Conservation (phyloP, 2,329 filamentous ascomycete genomes). For the Aspergillus niger region DNA sequence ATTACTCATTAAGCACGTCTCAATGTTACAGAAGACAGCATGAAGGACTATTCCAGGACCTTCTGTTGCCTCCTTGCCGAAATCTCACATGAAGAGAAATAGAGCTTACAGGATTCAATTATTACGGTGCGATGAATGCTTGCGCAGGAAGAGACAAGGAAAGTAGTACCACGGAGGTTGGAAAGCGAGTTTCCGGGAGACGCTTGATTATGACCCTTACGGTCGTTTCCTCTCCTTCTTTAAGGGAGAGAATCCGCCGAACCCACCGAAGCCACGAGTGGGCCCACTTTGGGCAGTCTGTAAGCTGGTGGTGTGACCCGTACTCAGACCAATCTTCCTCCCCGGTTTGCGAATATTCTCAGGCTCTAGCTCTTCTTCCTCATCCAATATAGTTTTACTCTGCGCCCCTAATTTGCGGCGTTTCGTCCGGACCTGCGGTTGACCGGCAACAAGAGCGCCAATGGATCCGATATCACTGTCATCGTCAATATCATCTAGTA, state of each 20-base stretch:
- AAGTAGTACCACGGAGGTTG: too few relatives aligned
- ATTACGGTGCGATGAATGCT: too few relatives aligned
- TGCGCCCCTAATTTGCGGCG: conserved; percentile 70
- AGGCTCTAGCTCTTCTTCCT: conserved; percentile 59
- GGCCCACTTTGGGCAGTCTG: conserved; percentile 7
- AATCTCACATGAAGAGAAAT: too few relatives aligned
- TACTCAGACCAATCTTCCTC: conserved; percentile 29
- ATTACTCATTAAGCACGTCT: too few relatives aligned
- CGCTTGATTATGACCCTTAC: too few relatives aligned
- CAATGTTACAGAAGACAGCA: too few relatives aligned
- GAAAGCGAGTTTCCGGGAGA: too few relatives aligned
- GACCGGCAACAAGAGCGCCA: conserved; percentile 12
- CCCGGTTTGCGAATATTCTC: conserved; percentile 27
- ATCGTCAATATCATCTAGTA: conserved; percentile 22
- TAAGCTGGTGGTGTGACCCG: conserved; percentile 17
- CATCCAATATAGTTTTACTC: conserved; percentile 68
- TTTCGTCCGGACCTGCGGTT: conserved; percentile 57
- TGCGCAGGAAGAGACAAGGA: too few relatives aligned
- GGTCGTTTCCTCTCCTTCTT: conserved; percentile 64
- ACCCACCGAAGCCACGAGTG: conserved; percentile 45
- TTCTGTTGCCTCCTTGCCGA: too few relatives aligned
- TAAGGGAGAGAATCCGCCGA: conserved; percentile 68
- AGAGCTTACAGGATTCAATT: too few relatives aligned
- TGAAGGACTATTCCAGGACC: too few relatives aligned
- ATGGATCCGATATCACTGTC: conserved; percentile 19